Percentiles rank a stretch among this genome's conserved stretches.
These are phyloP conservation scores for Calonectria naviculata DNA, from an alignment of 2,329 filamentous ascomycete species.

Conservation along the genomic window DNA sequence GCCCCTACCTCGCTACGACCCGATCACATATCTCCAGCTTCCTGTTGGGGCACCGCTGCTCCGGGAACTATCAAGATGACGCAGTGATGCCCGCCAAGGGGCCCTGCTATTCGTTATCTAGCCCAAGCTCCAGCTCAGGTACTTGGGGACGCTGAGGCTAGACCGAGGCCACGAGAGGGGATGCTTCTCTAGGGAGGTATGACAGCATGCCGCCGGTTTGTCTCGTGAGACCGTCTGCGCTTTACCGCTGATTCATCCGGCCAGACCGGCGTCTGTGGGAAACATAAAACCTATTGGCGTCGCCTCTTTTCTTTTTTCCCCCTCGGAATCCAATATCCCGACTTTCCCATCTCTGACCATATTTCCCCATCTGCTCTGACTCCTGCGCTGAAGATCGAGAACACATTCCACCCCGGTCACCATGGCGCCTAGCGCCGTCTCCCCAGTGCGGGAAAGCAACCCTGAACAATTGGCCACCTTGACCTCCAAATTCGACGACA, in stretches of 20 bases:
- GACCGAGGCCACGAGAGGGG: neutral
- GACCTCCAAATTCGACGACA: slow-evolving; percentile 85
- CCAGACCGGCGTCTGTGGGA: slow-evolving; percentile 1
- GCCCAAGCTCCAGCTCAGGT: slow-evolving; percentile 9
- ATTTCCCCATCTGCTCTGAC: neutral
- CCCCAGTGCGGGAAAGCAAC: slow-evolving; percentile 55
- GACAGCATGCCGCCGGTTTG: slow-evolving; percentile 9
- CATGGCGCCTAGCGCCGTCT: slow-evolving; percentile 69
- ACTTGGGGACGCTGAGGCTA: neutral
- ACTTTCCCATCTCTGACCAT: neutral
- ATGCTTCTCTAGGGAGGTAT: slow-evolving; percentile 12
- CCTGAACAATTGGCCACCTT: slow-evolving; percentile 56
- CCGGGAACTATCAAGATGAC: slow-evolving; percentile 25
- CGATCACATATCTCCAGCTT: slow-evolving; percentile 25
- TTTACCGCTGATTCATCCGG: slow-evolving; percentile 13
- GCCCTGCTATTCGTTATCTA: slow-evolving; percentile 32
- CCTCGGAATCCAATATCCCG: neutral
- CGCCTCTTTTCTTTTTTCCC: neutral
- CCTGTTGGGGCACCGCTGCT: slow-evolving; percentile 26
- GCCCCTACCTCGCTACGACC: slow-evolving; percentile 23
- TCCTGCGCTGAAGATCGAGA: neutral
- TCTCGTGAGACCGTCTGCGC: slow-evolving; percentile 7
- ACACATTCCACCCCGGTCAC: slow-evolving; percentile 1
- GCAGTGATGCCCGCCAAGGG: slow-evolving; percentile 23
- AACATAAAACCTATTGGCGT: slow-evolving; percentile 8